Percentiles rank a stretch among this genome's conserved stretches.
Evolutionary conservation across 2,329 filamentous ascomycete genomes (phyloP).

Genomic region (Fusarium chaquense): DNA sequence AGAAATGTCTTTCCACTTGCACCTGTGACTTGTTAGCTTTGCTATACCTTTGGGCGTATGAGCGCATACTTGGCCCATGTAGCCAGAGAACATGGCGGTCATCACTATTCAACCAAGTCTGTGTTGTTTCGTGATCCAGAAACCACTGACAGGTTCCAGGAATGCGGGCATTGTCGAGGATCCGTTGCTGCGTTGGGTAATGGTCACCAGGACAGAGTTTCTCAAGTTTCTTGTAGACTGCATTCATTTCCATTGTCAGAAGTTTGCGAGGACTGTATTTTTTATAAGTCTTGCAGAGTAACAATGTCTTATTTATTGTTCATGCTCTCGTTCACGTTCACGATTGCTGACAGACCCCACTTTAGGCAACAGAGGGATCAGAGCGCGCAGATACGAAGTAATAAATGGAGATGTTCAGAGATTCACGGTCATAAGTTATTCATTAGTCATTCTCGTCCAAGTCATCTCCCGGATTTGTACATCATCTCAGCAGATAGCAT

Average conservation of each 20-base stretch:
- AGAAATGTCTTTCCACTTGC: constrained; percentile 18
- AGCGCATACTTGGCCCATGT: not conserved
- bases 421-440: too few species aligned
- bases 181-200: not conserved
- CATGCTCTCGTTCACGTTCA: not conserved
- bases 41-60: fast-evolving
- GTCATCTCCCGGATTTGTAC: too few species aligned
- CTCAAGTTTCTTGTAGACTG: fast-evolving
- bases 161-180: not conserved
- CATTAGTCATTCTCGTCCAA: too few species aligned
- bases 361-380: not conserved
- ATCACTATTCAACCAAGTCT: not conserved
- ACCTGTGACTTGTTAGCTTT: not conserved
- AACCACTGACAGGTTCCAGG: not conserved
- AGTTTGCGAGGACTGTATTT: fast-evolving
- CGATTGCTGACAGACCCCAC: not conserved
- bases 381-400: not conserved
- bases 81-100: not conserved
- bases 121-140: not conserved
- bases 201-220: constrained; percentile 11
- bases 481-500: not conserved
- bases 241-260: not conserved
- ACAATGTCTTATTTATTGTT: not conserved
- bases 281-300: too few species aligned
- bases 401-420: too few species aligned